Percentiles rank a stretch among this genome's conserved stretches.
These are phyloP conservation scores for Aspergillus unguis DNA, from an alignment of 2,329 filamentous ascomycete genomes.

Conservation along the genomic window DNA sequence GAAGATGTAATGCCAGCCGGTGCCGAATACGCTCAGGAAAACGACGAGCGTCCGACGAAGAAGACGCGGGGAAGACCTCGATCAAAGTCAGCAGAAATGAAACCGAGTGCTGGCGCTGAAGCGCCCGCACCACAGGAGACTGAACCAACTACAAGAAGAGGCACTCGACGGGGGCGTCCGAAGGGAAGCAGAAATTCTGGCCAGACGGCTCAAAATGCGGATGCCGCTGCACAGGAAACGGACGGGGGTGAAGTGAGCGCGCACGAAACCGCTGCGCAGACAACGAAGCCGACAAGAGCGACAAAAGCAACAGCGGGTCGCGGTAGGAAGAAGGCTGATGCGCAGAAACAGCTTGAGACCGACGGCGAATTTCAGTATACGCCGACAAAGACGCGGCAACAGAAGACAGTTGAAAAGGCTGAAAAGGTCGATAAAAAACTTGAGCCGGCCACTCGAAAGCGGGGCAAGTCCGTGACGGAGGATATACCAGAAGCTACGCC, in stretches of 20 bases:
- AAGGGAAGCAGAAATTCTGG: constrained; percentile 29
- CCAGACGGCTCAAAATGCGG: constrained; percentile 25
- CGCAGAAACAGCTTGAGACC: constrained; percentile 27
- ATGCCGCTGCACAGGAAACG: constrained; percentile 27
- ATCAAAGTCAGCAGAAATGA: constrained; percentile 43
- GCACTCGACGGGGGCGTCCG: constrained; percentile 30
- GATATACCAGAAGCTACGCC: constrained; percentile 26
- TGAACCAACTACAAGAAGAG: constrained; percentile 19
- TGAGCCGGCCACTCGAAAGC: constrained; percentile 23
- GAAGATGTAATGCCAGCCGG: constrained; percentile 38
- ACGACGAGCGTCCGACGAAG: constrained; percentile 38
- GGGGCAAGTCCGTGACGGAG: constrained; percentile 20
- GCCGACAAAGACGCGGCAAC: constrained; percentile 27
- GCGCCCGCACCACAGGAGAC: constrained; percentile 20
- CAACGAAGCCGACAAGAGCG: constrained; percentile 19
- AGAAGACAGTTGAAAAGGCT: constrained; percentile 7
- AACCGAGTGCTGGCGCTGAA: constrained; percentile 27
- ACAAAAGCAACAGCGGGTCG: constrained; percentile 21
- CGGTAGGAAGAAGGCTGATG: constrained; percentile 26
- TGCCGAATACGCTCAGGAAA: constrained; percentile 23
- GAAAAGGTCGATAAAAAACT: constrained; percentile 20
- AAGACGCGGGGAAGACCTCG: constrained; percentile 37
- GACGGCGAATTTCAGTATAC: constrained; percentile 45
- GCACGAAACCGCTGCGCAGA: constrained; percentile 17
- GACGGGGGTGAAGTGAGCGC: constrained; percentile 28